These are phyloP conservation scores for Purpureocillium lavendulum DNA, from an alignment of 2,329 filamentous ascomycete genomes.

Conservation along the genomic window DNA sequence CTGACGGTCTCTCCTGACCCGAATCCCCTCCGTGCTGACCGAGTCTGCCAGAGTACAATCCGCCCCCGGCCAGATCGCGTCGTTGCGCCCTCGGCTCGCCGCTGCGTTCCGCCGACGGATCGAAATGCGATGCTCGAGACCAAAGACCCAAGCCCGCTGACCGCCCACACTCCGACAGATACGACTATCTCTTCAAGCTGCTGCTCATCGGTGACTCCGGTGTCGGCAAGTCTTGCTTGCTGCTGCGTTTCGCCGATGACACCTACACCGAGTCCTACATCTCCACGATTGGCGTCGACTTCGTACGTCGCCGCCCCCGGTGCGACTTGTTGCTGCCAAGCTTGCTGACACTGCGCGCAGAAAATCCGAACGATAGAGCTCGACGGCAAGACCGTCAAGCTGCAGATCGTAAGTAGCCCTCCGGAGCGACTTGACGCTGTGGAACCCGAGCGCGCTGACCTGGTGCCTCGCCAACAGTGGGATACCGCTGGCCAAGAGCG, in stretches of 20 bases:
- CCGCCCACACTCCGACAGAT: constrained; percentile 51
- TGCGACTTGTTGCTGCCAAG: background rate
- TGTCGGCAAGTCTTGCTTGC: constrained; percentile 98
- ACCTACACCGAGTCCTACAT: constrained; percentile 99
- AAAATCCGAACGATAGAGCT: constrained; percentile 99
- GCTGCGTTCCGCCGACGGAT: constrained; percentile 12
- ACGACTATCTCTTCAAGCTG: constrained; percentile 99
- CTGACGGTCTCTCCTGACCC: constrained; percentile 20
- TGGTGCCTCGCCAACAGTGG: constrained; percentile 54
- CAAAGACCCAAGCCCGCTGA: background rate
- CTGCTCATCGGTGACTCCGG: constrained; percentile 99
- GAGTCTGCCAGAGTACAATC: constrained; percentile 14
- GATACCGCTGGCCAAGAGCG: constrained; percentile 98
- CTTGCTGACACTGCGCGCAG: constrained; percentile 34
- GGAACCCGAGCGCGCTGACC: no score
- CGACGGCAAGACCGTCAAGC: constrained; percentile 98
- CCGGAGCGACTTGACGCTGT: background rate
- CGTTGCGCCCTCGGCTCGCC: background rate
- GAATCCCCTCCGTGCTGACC: constrained; percentile 15
- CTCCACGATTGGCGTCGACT: constrained; percentile 98
- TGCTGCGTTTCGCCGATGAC: constrained; percentile 96
- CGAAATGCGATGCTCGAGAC: background rate
- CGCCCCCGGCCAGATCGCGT: background rate
- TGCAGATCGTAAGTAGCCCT: constrained; percentile 76
- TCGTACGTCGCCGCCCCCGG: constrained; percentile 53